Conservation (phyloP, 768 basidiomycete genomes). For the Xerocomellus chrysenteron region DNA sequence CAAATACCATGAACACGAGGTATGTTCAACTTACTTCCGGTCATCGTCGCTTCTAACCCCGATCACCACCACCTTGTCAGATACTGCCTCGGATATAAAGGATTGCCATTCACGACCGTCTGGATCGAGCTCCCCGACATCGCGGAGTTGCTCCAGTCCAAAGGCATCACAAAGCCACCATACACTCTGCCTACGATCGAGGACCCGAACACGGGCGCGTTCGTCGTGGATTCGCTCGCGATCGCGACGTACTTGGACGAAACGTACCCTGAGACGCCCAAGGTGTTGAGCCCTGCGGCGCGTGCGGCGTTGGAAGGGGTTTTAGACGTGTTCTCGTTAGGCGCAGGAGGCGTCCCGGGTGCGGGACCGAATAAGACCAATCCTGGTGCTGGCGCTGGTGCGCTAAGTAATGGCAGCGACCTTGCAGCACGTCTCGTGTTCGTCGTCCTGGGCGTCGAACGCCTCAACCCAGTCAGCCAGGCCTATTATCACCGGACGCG, state of each 20-base stretch:
- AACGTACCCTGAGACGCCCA: slow-evolving; percentile 44
- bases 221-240: slow-evolving; percentile 41
- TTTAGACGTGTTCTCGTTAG: slow-evolving; percentile 12
- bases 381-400: no score
- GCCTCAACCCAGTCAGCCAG: slow-evolving; percentile 35
- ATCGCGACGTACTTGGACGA: slow-evolving; percentile 54
- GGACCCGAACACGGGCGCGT: slow-evolving; percentile 41
- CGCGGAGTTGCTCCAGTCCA: slow-evolving; percentile 26
- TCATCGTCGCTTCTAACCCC: background rate
- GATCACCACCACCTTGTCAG: background rate
- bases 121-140: slow-evolving; percentile 46
- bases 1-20: slow-evolving; percentile 29
- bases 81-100: slow-evolving; percentile 17
- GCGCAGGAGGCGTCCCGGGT: background rate
- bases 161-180: slow-evolving; percentile 22
- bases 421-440: slow-evolving; percentile 14
- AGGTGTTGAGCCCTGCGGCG: slow-evolving; percentile 36
- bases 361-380: background rate
- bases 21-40: background rate
- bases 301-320: slow-evolving; percentile 35
- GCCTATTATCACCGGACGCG: slow-evolving; percentile 42
- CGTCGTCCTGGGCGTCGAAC: slow-evolving; percentile 22
- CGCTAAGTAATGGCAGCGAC: background rate
- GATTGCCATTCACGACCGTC: slow-evolving; percentile 11
- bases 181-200: slow-evolving; percentile 52